Evolutionary conservation across 1,284 basidiomycete species (phyloP), one percentile per base, ranked within the genome.

Genomic region (Microbotryum lychnidis-dioicae): DNA sequence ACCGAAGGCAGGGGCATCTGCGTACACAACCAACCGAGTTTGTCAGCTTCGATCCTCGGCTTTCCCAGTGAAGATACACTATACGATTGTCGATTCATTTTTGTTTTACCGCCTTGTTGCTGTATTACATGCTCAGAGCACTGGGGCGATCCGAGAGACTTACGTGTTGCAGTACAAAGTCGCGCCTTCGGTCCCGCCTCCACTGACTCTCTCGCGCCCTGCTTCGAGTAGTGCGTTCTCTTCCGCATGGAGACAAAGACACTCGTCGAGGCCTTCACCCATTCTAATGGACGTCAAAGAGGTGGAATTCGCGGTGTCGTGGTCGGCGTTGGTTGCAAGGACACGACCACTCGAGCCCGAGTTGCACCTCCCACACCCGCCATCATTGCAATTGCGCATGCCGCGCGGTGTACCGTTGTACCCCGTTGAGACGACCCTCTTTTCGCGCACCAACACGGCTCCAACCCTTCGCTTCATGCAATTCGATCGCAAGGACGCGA

Each of bases 381-480:
- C 79, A 75, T 93, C 85, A 70, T 88, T 87, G 73, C 92, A 96
- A 72, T 96, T 96, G 44, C 71, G 80, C 48, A 97, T 79, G 3
- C 92, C 91, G 10, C 91, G 82, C 10, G 96, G 89, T 0, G 96
- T 98, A 4, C 96, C 96, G 73, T 99, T 99, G 77, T 99, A 99
- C 79, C 96, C 96, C 1, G 96, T 97, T n/a, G 89, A 84, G 46
- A 98, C 79, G 56, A 99, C 88, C 29, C 93, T 82, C 68, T 89
- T 86, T 64, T 89, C 84, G 4, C 61, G 55, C 3, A 74, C 71
- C 18, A 74, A 57, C 10, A 74, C 73, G 3, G 71, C 69, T 5
- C 71, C 71, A 33, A 72, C 71, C 6, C 96, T 83, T 5, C 96
- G 84, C 74, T 99, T 99, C 67, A 69, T 69, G 75, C 87, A 97